Evolutionary conservation across 306 rosid species (phyloP).

Genomic region (Abrus pulchellus): DNA sequence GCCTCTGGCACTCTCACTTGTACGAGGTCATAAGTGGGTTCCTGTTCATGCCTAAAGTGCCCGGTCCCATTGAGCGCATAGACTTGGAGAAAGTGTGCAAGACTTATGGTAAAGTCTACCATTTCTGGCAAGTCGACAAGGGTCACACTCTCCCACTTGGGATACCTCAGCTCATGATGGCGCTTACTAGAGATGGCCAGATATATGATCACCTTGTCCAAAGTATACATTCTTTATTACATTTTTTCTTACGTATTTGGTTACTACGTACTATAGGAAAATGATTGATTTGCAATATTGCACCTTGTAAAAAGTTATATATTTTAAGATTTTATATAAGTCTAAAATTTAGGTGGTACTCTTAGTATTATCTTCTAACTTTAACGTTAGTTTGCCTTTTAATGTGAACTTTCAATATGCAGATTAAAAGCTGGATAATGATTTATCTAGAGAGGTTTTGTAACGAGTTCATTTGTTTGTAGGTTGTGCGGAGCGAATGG

Average conservation of each 20-base stretch:
- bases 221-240: conserved; percentile 29
- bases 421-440: no score
- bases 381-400: no score
- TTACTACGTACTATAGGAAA: no score
- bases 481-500: conserved; percentile 61
- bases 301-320: no score
- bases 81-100: conserved; percentile 73
- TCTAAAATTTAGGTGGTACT: no score
- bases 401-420: no score
- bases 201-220: conserved; percentile 52
- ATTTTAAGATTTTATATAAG: no score
- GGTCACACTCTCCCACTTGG: conserved; percentile 76
- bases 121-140: conserved; percentile 85
- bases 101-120: conserved; percentile 85
- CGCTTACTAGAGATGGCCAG: conserved; percentile 81
- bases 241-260: no score
- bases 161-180: conserved; percentile 79
- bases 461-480: background rate
- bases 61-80: conserved; percentile 55
- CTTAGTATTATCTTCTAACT: no score
- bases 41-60: conserved; percentile 67
- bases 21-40: conserved; percentile 86
- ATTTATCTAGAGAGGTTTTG: background rate
- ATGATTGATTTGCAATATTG: no score
- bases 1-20: conserved; percentile 83